Evolutionary conservation across 805 yeast species (phyloP).

Genomic region (Metschnikowia continentalis): DNA sequence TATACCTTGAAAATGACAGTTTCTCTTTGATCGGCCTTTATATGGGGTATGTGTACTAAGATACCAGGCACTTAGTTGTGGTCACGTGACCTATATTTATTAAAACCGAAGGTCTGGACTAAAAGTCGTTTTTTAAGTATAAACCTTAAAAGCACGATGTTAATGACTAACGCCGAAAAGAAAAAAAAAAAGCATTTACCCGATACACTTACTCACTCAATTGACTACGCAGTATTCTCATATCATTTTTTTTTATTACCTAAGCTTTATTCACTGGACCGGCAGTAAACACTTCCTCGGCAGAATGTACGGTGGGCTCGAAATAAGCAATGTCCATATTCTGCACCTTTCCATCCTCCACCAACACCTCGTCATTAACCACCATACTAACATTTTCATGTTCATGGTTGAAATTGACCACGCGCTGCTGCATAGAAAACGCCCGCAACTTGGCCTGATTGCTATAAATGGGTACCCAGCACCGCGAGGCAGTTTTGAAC

Average conservation of each 20-base stretch:
- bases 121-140: too few relatives aligned
- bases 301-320: constrained; percentile 38
- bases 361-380: constrained; percentile 31
- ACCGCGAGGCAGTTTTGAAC: constrained; percentile 40
- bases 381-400: constrained; percentile 26
- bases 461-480: constrained; percentile 30
- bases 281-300: constrained; percentile 42
- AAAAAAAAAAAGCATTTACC: too few relatives aligned
- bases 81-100: too few relatives aligned
- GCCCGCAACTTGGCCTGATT: constrained; percentile 20
- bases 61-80: too few relatives aligned
- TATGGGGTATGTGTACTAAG: too few relatives aligned
- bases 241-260: not conserved
- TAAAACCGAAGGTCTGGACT: too few relatives aligned
- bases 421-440: constrained; percentile 36
- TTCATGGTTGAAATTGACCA: constrained; percentile 31
- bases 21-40: too few relatives aligned
- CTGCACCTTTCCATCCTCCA: constrained; percentile 8
- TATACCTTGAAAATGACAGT: too few relatives aligned
- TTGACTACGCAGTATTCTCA: too few relatives aligned
- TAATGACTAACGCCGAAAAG: too few relatives aligned
- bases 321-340: constrained; percentile 17
- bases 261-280: constrained; percentile 36
- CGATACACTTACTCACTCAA: too few relatives aligned
- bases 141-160: too few relatives aligned